phyloP scores from a whole-genome alignment of 805 yeast species.

The Brettanomyces sp. region DNA sequence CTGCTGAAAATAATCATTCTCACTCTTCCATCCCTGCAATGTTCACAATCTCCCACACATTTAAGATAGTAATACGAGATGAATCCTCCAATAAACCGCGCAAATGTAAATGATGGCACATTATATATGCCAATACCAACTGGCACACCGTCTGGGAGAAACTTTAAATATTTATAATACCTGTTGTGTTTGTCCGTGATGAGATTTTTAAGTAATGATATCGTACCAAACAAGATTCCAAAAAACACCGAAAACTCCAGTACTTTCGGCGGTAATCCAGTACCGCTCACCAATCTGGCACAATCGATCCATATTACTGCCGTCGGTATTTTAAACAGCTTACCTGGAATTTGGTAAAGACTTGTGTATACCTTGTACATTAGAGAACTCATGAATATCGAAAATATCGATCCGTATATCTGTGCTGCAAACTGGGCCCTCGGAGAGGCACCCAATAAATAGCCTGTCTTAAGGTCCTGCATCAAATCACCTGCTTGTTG shows the following conservation, averaged over 20 bases:
- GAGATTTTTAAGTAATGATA: conserved; percentile 55
- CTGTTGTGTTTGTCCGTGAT: conserved; percentile 27
- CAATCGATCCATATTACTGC: conserved; percentile 97
- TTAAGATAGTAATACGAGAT: conserved; percentile 51
- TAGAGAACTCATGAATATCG: conserved; percentile 66
- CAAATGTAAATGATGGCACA: conserved; percentile 86
- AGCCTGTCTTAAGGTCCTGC: conserved; percentile 96
- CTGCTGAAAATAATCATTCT: conserved; percentile 80
- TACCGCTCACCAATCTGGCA: conserved; percentile 84
- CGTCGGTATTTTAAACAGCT: conserved; percentile 80
- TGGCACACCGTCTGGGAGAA: conserved; percentile 90
- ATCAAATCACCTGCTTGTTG: conserved; percentile 97
- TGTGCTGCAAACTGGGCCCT: conserved; percentile 88
- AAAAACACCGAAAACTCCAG: conserved; percentile 47
- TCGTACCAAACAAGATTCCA: conserved; percentile 59
- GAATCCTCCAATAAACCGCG: conserved; percentile 85
- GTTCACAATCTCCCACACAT: conserved; percentile 11
- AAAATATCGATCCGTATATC: conserved; percentile 77
- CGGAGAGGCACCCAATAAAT: conserved; percentile 84
- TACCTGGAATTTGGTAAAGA: conserved; percentile 80
- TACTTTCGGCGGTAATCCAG: conserved; percentile 80
- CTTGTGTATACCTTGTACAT: conserved; percentile 77
- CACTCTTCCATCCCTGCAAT: conserved; percentile 39
- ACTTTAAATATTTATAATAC: conserved; percentile 33
- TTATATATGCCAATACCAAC: conserved; percentile 96